Conservation (phyloP, 768 basidiomycete species). For the Rhodotorula toruloides region DNA sequence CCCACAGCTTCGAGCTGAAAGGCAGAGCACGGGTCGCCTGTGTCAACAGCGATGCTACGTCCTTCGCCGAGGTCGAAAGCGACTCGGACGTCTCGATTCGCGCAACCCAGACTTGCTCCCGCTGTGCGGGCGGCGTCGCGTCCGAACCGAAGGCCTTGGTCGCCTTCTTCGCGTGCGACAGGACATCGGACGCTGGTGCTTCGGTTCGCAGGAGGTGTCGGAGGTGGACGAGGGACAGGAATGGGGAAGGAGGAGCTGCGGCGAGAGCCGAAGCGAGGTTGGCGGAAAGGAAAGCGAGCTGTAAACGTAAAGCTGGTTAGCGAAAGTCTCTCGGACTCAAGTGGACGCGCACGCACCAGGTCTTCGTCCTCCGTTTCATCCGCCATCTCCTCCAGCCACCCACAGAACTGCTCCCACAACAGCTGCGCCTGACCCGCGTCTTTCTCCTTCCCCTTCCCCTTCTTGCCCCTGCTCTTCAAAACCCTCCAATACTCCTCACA, state of each 20-base stretch:
- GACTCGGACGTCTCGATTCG: constrained; percentile 24
- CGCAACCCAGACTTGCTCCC: constrained; percentile 35
- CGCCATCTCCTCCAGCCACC: constrained; percentile 51
- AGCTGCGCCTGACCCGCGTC: constrained; percentile 24
- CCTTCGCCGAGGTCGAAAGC: background rate
- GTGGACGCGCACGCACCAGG: constrained; percentile 43
- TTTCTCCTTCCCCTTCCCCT: constrained; percentile 26
- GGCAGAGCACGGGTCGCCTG: constrained; percentile 13
- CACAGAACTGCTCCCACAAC: constrained; percentile 49
- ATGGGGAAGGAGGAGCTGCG: constrained; percentile 18
- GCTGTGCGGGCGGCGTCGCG: background rate
- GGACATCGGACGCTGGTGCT: background rate
- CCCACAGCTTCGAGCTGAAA: constrained; percentile 31
- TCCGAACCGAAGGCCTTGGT: constrained; percentile 4
- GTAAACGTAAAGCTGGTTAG: background rate
- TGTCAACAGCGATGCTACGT: background rate
- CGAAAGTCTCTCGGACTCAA: too few relatives aligned
- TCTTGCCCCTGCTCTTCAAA: constrained; percentile 30
- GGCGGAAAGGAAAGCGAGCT: constrained; percentile 30
- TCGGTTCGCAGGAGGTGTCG: constrained; percentile 29
- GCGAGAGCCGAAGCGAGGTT: constrained; percentile 23
- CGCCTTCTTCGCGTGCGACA: constrained; percentile 12
- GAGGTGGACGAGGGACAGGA: constrained; percentile 27
- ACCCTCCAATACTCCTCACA: constrained; percentile 54
- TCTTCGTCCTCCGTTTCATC: constrained; percentile 38